Percentiles rank a stretch among this genome's conserved stretches.
Conservation (phyloP, 768 basidiomycete species). For the Tricholoma flavovirens region DNA sequence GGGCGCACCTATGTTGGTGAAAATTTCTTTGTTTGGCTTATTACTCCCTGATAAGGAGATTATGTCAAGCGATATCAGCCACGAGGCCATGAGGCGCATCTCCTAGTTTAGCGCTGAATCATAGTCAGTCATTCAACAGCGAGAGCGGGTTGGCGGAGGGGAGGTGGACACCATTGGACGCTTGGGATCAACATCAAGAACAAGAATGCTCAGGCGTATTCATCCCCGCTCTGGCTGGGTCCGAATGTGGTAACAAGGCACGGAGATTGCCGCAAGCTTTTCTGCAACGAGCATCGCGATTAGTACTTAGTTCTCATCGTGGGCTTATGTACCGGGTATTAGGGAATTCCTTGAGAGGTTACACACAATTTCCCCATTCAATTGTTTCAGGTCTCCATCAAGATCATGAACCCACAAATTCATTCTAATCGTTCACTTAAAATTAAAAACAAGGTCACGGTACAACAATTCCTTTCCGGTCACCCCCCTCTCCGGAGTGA, state of each 20-base stretch:
- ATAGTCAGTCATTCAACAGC: background rate
- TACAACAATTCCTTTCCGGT: background rate
- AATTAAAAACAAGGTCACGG: background rate
- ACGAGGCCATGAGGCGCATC: background rate
- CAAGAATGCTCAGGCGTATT: background rate
- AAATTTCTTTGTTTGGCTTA: slow-evolving; percentile 5
- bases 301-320: background rate
- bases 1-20: slow-evolving; percentile 18
- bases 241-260: background rate
- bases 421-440: background rate
- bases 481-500: background rate
- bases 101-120: background rate
- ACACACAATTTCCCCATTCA: no score
- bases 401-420: background rate
- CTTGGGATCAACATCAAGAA: background rate
- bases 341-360: no score
- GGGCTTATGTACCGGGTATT: background rate
- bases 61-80: background rate
- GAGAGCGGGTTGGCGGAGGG: background rate
- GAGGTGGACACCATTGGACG: background rate
- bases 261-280: background rate
- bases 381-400: no score
- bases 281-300: background rate
- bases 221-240: background rate
- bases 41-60: background rate